Base-by-base conservation (phyloP, 371 early-diverging fungal genomes). In the Zancudomyces culisetae region DNA sequence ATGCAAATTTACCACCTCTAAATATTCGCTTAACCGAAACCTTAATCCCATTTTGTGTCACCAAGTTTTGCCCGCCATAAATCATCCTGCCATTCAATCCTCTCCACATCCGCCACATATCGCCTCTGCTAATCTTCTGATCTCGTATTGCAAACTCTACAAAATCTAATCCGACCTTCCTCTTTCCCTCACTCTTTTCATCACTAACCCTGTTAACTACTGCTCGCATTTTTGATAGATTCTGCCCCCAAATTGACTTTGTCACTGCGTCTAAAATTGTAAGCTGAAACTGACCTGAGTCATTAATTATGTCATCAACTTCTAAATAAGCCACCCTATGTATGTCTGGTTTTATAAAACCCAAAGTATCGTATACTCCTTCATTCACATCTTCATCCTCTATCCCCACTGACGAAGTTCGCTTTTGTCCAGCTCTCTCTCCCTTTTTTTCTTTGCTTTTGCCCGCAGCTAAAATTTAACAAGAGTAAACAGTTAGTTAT, bases 31-130 rank as follows among this genome's bases (percentile, higher is more conserved):
- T 88, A 3, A 92, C 81, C n/a, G 83, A 80, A 0, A 84, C 90
- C 3, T 85, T 72, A n/a, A 94, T 79, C 20, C 83, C 66, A 40
- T 81, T 77, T 19, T 75, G 68, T 63, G 73, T 80, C 1, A 75
- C 29, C 23, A 90, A 70, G 55, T 80, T 78, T 60, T 90, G 83
- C 27, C 86, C 84, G 12, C 73, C 68, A 65, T 90, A 84, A 4
- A 92, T 80, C 28, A 80, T 77, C 0, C 75, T 75, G 13, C 77
- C 77, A 10, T 70, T 68, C 20, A 96, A 63, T 42, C 71, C 71
- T 45, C 78, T 76, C 58, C 87, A 82, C 22, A 95, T 61, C 41
- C 87, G 64, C 88, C 90, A 91, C 92, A 95, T 91, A 62, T 92
- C 95, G 63, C 81, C 78, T 52, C 93, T 72, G 13, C 90, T 85